Base-by-base conservation (phyloP, 768 basidiomycete species). In the Trametes coccinea region DNA sequence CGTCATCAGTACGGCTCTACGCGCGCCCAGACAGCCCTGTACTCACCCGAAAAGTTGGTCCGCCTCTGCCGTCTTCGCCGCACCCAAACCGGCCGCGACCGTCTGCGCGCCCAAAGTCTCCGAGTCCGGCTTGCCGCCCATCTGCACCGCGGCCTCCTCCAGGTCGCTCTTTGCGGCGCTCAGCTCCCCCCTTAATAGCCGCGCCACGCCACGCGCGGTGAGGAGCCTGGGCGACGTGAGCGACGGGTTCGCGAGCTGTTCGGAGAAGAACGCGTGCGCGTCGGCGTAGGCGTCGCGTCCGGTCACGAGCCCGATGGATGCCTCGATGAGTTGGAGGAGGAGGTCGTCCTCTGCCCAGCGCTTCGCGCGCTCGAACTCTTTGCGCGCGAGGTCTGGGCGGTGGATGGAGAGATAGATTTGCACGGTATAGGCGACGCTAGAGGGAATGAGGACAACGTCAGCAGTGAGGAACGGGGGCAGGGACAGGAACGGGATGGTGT, bases 331-430 rank as follows among this genome's bases (percentile, higher is more conserved):
- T 71, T 96, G 94, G 17, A 98, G 78, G 40, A 98, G 82, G 16
- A 93, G 83, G 69, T 94, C 90, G 72, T 97, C 95, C 71, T 95
- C 94, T 6, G 91, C 91, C 81, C 87, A 92, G 55, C 82, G 83
- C 74, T 94, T 90, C 29, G 92, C 90, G 27, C 86, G 82, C 34
- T 91, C 88, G 70, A 92, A 89, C 68, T 92, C 89, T 70, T 87
- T 90, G 75, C 87, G 90, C 30, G 95, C 95, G 41, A 95, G 83
- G 76, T 92, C 93, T 37, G 88, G 79, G 44, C 95, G 88, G 72
- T 91, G 84, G 59, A 95, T 92, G n/a, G 92, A 92, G 40, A 98
- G 85, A 71, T 94, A 92, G 53, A 96, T 84, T 70, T 96, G 92
- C 11, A 90, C 86, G 49, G 90, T 84, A 46, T 93, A 75, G 4